A percentile compares a stretch with the other conserved stretches of the same genome.
Evolutionary conservation across 305 asterid species (phyloP).

Genomic region (Plantago lanceolata): DNA sequence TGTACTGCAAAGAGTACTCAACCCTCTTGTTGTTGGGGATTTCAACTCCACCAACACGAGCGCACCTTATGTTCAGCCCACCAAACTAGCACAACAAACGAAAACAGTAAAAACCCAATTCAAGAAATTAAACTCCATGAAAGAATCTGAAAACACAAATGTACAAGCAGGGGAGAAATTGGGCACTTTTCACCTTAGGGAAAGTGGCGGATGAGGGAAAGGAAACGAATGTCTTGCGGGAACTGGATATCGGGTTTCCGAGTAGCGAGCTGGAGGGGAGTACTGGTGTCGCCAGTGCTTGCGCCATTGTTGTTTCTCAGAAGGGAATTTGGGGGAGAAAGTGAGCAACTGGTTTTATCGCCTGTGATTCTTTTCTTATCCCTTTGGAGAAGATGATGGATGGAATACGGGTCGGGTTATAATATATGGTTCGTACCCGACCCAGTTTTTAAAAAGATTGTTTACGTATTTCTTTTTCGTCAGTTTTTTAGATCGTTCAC

Average conservation of each 20-base stretch:
- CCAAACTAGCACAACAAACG: conserved; percentile 44
- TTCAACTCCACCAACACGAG: conserved; percentile 98
- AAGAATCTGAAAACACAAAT: background rate
- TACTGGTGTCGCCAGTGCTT: conserved; percentile 59
- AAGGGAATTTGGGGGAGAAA: conserved; percentile 7
- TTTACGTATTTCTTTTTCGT: too few relatives aligned
- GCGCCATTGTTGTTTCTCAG: conserved; percentile 51
- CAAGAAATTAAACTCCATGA: background rate
- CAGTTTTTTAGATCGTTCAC: too few relatives aligned
- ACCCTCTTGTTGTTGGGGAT: conserved; percentile 91
- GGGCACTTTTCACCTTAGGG: conserved; percentile 46
- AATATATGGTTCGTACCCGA: too few relatives aligned
- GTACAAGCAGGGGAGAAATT: background rate
- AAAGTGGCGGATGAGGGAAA: conserved; percentile 32
- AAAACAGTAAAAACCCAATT: conserved; percentile 2
- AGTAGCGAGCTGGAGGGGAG: conserved; percentile 59
- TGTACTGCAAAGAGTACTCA: conserved; percentile 82
- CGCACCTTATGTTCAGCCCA: conserved; percentile 71
- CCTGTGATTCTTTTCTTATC: conserved; percentile 26
- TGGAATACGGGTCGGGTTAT: too few relatives aligned
- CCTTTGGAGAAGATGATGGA: conserved; percentile 18
- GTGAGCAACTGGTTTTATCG: background rate
- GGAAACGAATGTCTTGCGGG: conserved; percentile 40
- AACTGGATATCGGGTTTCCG: conserved; percentile 37
- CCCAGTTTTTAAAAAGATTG: too few relatives aligned